Conservation (phyloP, 441 rosid species). For the Gossypium aridum region DNA sequence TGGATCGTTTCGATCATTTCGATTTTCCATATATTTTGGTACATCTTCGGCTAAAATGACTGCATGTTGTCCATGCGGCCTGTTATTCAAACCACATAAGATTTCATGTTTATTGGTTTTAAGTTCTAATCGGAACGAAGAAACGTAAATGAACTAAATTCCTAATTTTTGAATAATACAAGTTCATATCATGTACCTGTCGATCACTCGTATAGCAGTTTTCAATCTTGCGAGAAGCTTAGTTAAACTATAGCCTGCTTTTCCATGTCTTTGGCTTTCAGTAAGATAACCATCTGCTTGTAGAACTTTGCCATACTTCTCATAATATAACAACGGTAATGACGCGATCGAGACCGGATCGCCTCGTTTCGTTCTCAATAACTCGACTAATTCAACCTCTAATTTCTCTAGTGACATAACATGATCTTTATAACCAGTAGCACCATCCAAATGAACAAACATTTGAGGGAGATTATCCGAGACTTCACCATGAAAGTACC, state of each 20-base stretch:
- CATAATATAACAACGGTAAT: conserved; percentile 56
- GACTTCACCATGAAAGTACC: conserved; percentile 45
- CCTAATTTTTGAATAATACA: too few species aligned
- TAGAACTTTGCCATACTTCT: conserved; percentile 48
- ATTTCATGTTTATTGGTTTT: neutral
- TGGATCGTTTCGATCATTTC: conserved; percentile 36
- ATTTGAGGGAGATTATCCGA: conserved; percentile 26
- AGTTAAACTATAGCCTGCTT: conserved; percentile 60
- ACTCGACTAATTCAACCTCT: conserved; percentile 49
- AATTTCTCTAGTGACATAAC: conserved; percentile 40
- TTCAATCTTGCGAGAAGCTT: conserved; percentile 55
- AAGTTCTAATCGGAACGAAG: neutral
- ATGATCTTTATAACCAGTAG: conserved; percentile 31
- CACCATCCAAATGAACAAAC: conserved; percentile 16
- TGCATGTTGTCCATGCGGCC: conserved; percentile 76
- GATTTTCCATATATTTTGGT: conserved; percentile 33
- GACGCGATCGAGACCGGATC: conserved; percentile 64
- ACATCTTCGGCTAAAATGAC: conserved; percentile 62
- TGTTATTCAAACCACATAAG: conserved; percentile 23
- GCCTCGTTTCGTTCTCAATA: conserved; percentile 49
- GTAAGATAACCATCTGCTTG: conserved; percentile 72
- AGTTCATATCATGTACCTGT: conserved; percentile 32
- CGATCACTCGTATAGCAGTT: conserved; percentile 41
- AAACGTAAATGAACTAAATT: neutral
- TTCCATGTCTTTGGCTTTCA: conserved; percentile 75